These are phyloP conservation scores for Strobilomyces dryophilus DNA, from an alignment of 768 basidiomycete species.

Conservation along the genomic window DNA sequence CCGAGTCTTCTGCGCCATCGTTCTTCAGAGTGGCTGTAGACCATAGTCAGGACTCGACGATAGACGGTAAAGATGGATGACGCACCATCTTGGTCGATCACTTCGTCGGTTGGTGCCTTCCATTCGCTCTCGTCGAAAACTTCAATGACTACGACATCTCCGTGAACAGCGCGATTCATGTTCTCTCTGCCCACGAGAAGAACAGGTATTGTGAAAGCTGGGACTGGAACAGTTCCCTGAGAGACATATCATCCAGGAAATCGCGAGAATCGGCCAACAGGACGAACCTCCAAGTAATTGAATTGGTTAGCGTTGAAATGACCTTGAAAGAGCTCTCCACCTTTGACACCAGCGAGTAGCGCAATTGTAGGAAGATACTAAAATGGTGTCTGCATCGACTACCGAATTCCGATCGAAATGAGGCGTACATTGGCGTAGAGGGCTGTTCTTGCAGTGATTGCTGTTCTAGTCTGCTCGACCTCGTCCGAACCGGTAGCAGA, in stretches of 20 bases:
- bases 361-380: slow-evolving; percentile 78
- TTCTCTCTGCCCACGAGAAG: slow-evolving; percentile 85
- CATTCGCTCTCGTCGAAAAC: slow-evolving; percentile 84
- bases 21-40: slow-evolving; percentile 71
- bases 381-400: not conserved
- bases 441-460: slow-evolving; percentile 48
- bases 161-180: slow-evolving; percentile 94
- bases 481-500: slow-evolving; percentile 62
- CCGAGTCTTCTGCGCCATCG: slow-evolving; percentile 80
- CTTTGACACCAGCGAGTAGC: slow-evolving; percentile 78
- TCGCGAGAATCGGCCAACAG: not conserved
- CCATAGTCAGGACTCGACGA: not conserved
- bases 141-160: slow-evolving; percentile 90
- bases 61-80: slow-evolving; percentile 1
- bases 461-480: slow-evolving; percentile 59
- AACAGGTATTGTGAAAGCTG: slow-evolving; percentile 70
- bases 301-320: slow-evolving; percentile 94
- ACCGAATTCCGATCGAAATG: not conserved
- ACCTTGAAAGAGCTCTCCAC: slow-evolving; percentile 82
- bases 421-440: slow-evolving; percentile 70
- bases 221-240: slow-evolving; percentile 78
- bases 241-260: not conserved
- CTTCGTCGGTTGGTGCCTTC: slow-evolving; percentile 89
- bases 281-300: slow-evolving; percentile 85
- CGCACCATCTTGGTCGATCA: slow-evolving; percentile 89